These are phyloP conservation scores for Aotearoamyces nothofagi DNA, from an alignment of 2,329 filamentous ascomycete species.

Conservation along the genomic window DNA sequence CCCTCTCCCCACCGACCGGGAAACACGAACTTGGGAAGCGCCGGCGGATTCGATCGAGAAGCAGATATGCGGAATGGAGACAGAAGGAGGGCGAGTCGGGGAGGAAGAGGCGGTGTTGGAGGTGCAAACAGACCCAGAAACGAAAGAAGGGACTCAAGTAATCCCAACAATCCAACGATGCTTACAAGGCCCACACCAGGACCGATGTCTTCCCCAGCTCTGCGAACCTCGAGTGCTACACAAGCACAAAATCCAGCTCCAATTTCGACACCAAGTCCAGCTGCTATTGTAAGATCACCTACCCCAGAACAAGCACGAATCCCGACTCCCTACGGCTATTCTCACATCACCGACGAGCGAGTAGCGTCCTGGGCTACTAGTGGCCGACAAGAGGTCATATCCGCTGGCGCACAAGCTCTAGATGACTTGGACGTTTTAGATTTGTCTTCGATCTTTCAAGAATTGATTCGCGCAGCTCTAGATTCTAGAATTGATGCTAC, in stretches of 20 bases:
- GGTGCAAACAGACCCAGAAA: conserved; percentile 11
- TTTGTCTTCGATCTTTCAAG: conserved; percentile 65
- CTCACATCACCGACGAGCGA: conserved; percentile 56
- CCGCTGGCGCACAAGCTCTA: conserved; percentile 47
- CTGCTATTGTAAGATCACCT: conserved; percentile 8
- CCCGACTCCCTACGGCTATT: conserved; percentile 45
- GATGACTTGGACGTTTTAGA: conserved; percentile 52
- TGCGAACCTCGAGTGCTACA: conserved; percentile 14
- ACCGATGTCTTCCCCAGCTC: conserved; percentile 19
- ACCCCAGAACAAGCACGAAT: conserved; percentile 17
- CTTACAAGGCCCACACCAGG: conserved; percentile 16
- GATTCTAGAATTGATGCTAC: conserved; percentile 49
- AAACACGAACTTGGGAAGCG: conserved; percentile 34
- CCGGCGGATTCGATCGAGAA: conserved; percentile 43
- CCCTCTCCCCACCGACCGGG: conserved; percentile 48
- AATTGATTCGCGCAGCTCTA: conserved; percentile 64
- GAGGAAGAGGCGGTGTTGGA: conserved; percentile 22
- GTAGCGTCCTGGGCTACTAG: conserved; percentile 51
- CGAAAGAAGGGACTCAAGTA: conserved; percentile 15
- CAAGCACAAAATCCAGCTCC: conserved; percentile 12
- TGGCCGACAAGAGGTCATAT: conserved; percentile 52
- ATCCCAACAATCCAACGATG: conserved; percentile 14
- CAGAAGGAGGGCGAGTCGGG: conserved; percentile 28
- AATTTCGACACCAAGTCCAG: conserved; percentile 9
- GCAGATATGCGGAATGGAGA: conserved; percentile 30